Evolutionary conservation across 1,284 basidiomycete genomes (phyloP), one percentile per base, ranked within the genome.

Genomic region (Puccinia polysora): DNA sequence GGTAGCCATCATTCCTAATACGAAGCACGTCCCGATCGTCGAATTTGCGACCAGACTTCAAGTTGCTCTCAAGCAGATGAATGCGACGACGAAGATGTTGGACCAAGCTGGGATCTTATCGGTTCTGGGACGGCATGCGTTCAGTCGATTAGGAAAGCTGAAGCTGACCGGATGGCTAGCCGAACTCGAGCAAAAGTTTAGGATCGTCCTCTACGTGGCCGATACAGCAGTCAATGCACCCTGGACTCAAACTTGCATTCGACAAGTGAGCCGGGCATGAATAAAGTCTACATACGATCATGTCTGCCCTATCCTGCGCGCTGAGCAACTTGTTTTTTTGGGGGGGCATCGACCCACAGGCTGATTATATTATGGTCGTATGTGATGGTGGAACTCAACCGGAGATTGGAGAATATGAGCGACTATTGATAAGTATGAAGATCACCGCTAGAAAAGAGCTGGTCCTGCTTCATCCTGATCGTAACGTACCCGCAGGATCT

Each of bases 391-490:
- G 95, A 84, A 92, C 90, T 1, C 91, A 95, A 25, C 75, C 77
- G 1, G 75, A 74, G 5, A 58, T 80, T 52, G 81, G 80, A n/a
- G 81, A 82, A 75, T 80, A 80, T 78, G 95, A 98, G 80, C 86
- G 94, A 64, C 82, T 98, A 12, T 81, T 98, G 56, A 85, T 93
- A 50, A 90, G 92, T 5, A 88, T 91, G 85, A 98, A 98, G 83
- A 97, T 93, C 0, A 98, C 94, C 0, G 95, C 96, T 18, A 83
- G 96, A 74, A 98, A 98, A 80, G 95, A 99, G 80, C 85, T 99
- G 34, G 88, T 99, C 3, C 83, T 99, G 8, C 83, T 99, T 10
- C 95, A 99, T 78, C 88, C 93, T 2, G 91, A 97, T 77, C 86
- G 93, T 40, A 88, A 87, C 36, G 91, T 98, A 2, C 83, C 86